Percentiles rank a stretch among this genome's conserved stretches.
Conservation (phyloP, 164 flowering plant genomes). For the Echeveria elegans region DNA sequence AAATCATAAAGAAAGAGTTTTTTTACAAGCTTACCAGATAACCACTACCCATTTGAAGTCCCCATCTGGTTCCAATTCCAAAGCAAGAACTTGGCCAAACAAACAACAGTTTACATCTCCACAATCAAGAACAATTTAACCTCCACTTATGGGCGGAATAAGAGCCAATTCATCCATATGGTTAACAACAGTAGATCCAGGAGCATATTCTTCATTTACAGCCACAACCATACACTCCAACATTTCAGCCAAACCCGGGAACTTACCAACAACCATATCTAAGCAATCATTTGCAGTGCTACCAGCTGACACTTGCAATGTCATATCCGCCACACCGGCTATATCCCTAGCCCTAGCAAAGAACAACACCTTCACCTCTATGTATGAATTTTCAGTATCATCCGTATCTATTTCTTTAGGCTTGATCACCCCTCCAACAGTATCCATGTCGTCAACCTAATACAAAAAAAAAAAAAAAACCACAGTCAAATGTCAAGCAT, state of each 20-base stretch:
- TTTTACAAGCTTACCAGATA: too few relatives aligned
- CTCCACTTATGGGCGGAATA: constrained; percentile 98
- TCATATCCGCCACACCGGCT: constrained; percentile 51
- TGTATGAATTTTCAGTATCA: constrained; percentile 15
- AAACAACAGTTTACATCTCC: not conserved
- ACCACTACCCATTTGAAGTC: not conserved
- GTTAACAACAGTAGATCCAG: constrained; percentile 42
- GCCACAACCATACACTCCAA: constrained; percentile 74
- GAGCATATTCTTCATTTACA: constrained; percentile 73
- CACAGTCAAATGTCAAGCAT: not conserved
- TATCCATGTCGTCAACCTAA: constrained; percentile 4
- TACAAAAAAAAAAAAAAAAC: not conserved
- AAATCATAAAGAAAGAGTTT: too few relatives aligned
- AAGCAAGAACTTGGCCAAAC: not conserved
- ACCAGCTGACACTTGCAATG: constrained; percentile 48
- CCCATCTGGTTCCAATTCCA: not conserved
- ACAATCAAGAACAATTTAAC: constrained; percentile 24
- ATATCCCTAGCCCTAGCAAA: constrained; percentile 95
- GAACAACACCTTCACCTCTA: constrained; percentile 68
- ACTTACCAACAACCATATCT: constrained; percentile 39
- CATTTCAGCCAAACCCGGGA: constrained; percentile 63
- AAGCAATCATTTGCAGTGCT: constrained; percentile 71
- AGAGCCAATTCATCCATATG: constrained; percentile 84
- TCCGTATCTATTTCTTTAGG: not conserved
- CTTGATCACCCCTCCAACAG: not conserved